phyloP scores from a whole-genome alignment of 2,329 filamentous ascomycete genomes.

The Paraconiothyrium sp. region DNA sequence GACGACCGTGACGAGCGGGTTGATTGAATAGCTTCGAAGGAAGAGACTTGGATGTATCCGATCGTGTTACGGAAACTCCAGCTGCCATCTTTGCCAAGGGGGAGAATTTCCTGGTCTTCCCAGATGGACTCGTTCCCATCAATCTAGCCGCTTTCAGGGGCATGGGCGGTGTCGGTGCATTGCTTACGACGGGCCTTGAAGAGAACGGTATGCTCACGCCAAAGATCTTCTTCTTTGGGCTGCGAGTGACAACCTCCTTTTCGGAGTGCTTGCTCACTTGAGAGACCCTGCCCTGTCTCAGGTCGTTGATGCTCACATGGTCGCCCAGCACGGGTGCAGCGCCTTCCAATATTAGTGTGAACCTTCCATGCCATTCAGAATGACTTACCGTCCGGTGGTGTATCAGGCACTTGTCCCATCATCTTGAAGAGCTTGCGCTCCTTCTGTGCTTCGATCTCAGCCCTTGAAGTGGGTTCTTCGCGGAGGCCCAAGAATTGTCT shows the following conservation, averaged over 20 bases:
- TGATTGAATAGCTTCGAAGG: constrained; percentile 31
- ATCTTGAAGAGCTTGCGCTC: constrained; percentile 49
- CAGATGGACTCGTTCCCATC: constrained; percentile 39
- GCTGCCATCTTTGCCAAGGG: not conserved
- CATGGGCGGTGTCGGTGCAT: constrained; percentile 25
- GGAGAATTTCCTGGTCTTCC: constrained; percentile 19
- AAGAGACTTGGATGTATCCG: constrained; percentile 39
- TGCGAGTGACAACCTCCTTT: constrained; percentile 33
- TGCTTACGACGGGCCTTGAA: constrained; percentile 25
- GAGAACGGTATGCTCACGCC: constrained; percentile 42
- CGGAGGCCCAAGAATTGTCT: constrained; percentile 29
- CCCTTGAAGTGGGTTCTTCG: constrained; percentile 49
- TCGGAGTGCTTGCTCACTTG: constrained; percentile 20
- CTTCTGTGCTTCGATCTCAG: constrained; percentile 50
- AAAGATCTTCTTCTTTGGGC: constrained; percentile 54
- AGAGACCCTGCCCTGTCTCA: constrained; percentile 29
- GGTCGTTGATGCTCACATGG: constrained; percentile 28
- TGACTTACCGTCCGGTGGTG: constrained; percentile 31
- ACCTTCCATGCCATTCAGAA: not conserved
- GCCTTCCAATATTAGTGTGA: not conserved
- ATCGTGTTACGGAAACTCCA: constrained; percentile 18
- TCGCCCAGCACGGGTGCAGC: not conserved
- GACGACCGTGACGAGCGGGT: constrained; percentile 20
- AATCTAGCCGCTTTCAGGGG: constrained; percentile 38
- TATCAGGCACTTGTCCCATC: constrained; percentile 41